Evolutionary conservation across 139 green algal species (phyloP).

Genomic region (Raphidocelis subcapitata): DNA sequence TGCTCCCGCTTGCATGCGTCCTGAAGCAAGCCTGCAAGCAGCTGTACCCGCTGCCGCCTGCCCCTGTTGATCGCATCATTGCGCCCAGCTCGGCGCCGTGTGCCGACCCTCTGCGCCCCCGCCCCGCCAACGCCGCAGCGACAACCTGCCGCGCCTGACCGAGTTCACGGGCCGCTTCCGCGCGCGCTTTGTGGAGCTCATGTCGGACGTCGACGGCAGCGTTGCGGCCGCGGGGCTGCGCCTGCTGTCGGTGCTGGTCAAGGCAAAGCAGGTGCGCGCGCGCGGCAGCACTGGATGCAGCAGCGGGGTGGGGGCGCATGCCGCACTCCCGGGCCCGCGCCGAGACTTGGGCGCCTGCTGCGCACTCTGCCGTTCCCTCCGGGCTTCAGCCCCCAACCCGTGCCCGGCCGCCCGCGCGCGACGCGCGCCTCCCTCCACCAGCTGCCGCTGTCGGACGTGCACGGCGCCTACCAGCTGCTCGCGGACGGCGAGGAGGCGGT

Average conservation of each 20-base stretch:
- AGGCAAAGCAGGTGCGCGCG: conserved; percentile 12
- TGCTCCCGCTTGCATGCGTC: background rate
- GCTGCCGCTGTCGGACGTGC: conserved; percentile 6
- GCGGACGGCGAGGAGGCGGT: conserved; percentile 45
- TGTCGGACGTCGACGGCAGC: conserved; percentile 75
- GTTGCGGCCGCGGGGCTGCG: conserved; percentile 77
- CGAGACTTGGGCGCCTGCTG: too few species aligned
- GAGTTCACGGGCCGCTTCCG: conserved; percentile 82
- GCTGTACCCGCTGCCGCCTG: background rate
- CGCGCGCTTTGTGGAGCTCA: conserved; percentile 78
- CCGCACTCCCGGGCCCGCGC: too few species aligned
- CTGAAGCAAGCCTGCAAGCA: background rate
- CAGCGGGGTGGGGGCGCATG: too few species aligned
- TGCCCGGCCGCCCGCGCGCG: too few species aligned
- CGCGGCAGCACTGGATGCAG: too few species aligned
- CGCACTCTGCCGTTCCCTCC: background rate
- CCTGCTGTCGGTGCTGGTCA: conserved; percentile 61
- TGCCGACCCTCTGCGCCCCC: too few species aligned
- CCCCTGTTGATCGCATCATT: background rate
- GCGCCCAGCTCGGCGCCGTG: too few species aligned
- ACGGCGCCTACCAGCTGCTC: conserved; percentile 55
- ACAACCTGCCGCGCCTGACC: conserved; percentile 55
- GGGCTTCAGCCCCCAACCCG: background rate
- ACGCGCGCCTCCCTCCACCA: background rate
- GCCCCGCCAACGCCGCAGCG: too few species aligned